phyloP scores from a whole-genome alignment of 495 filamentous ascomycete species.

The Oleoguttula mirabilis region DNA sequence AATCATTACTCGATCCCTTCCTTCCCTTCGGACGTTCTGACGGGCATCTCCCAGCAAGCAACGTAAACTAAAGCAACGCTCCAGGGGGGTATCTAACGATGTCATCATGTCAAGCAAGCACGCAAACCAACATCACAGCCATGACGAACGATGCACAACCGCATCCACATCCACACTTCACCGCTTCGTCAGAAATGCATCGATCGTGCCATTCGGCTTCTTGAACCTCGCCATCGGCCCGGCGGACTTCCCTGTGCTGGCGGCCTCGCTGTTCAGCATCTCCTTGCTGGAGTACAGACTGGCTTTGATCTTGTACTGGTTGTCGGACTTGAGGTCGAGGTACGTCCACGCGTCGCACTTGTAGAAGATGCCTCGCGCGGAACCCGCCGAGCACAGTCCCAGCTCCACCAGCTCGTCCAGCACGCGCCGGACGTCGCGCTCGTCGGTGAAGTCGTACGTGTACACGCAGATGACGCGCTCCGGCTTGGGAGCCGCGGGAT shows the following conservation, averaged over 20 bases:
- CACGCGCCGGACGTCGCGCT: slow-evolving; percentile 55
- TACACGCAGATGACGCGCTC: slow-evolving; percentile 60
- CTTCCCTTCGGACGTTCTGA: too few species aligned
- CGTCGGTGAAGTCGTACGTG: slow-evolving; percentile 59
- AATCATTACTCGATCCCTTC: too few species aligned
- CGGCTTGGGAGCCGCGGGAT: slow-evolving; percentile 26
- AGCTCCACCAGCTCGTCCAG: slow-evolving; percentile 46
- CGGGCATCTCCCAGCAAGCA: too few species aligned
- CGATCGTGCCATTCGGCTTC: slow-evolving; percentile 1
- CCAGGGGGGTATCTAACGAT: too few species aligned
- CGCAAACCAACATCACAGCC: too few species aligned
- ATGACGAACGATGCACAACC: too few species aligned
- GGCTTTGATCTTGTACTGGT: slow-evolving; percentile 55
- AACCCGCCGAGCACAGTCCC: slow-evolving; percentile 38
- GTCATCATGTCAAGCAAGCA: too few species aligned
- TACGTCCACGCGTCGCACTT: slow-evolving; percentile 71
- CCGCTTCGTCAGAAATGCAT: too few species aligned
- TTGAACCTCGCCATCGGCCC: slow-evolving; percentile 4
- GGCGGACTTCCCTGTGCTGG: slow-evolving; percentile 5
- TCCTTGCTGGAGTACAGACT: slow-evolving; percentile 41
- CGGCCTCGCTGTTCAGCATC: slow-evolving; percentile 21
- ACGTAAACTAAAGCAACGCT: too few species aligned
- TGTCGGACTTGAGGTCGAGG: slow-evolving; percentile 52
- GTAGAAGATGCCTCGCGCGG: slow-evolving; percentile 51
- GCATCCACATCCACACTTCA: too few species aligned